Conservation (phyloP, 257 asterid species). For the Cruciata laevipes region DNA sequence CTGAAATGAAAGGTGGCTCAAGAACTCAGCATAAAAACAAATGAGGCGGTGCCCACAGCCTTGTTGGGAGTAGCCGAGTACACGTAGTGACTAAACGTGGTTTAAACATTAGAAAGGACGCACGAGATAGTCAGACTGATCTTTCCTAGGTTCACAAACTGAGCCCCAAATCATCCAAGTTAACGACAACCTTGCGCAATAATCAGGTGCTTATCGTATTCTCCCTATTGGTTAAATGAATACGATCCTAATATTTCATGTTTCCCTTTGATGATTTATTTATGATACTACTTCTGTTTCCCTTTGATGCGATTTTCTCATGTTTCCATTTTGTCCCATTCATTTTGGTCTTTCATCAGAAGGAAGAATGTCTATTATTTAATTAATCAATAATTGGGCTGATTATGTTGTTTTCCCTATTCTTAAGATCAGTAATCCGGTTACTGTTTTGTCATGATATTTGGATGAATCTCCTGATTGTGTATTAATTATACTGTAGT, state of each 20-base stretch:
- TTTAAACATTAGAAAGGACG: too few relatives aligned
- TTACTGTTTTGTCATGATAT: background rate
- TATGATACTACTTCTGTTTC: background rate
- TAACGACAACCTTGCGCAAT: background rate
- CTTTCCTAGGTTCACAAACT: background rate
- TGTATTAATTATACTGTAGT: background rate
- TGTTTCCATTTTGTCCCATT: background rate
- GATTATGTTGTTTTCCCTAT: background rate
- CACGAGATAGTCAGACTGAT: too few relatives aligned
- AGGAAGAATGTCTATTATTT: background rate
- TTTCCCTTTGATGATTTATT: background rate
- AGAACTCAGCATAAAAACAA: too few relatives aligned
- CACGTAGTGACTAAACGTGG: too few relatives aligned
- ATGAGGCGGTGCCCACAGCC: too few relatives aligned
- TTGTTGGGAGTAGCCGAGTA: too few relatives aligned
- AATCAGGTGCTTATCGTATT: background rate
- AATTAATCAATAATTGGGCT: background rate
- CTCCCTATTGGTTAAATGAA: background rate
- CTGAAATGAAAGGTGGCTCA: too few relatives aligned
- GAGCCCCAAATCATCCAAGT: too few relatives aligned
- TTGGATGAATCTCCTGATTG: slow-evolving; percentile 1
- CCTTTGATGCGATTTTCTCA: background rate
- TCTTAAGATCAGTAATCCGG: background rate
- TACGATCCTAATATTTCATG: background rate
- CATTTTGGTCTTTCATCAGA: background rate